A percentile compares a stretch with the other conserved stretches of the same genome.
Evolutionary conservation across 139 green algal species (phyloP).

Genomic region (Picochlorum sp.): DNA sequence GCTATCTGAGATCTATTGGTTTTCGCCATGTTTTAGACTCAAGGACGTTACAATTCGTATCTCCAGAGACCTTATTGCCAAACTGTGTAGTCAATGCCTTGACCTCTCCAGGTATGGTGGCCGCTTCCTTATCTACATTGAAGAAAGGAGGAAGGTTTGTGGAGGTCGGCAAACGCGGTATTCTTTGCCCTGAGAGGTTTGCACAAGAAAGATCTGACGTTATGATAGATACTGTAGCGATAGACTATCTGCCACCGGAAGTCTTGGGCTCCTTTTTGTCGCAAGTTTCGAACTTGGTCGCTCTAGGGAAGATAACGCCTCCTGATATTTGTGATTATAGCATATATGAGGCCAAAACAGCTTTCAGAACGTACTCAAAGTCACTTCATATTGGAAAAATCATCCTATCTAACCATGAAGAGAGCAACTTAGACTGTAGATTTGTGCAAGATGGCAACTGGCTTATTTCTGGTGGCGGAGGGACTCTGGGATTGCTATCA

Average conservation of each 20-base stretch:
- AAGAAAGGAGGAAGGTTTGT: conserved; percentile 35
- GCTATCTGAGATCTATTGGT: conserved; percentile 31
- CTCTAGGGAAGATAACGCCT: conserved; percentile 18
- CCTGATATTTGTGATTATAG: no score
- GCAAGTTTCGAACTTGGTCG: conserved; percentile 19
- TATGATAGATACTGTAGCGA: conserved; percentile 50
- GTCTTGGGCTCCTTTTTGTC: conserved; percentile 21
- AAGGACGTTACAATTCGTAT: no score
- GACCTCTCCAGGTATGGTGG: conserved; percentile 66
- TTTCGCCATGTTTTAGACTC: conserved; percentile 26
- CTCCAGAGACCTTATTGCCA: conserved; percentile 21
- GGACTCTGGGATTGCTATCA: conserved; percentile 28
- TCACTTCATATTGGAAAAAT: no score
- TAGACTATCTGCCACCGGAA: conserved; percentile 62
- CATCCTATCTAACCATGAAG: no score
- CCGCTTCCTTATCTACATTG: conserved; percentile 42
- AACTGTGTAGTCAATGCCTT: conserved; percentile 49
- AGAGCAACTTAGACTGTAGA: no score
- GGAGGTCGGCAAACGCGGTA: conserved; percentile 81
- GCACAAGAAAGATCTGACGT: conserved; percentile 60
- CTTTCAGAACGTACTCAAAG: no score
- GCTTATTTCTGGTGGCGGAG: conserved; percentile 21
- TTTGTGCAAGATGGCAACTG: no score
- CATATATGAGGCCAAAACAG: no score
- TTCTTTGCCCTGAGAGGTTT: conserved; percentile 45